Evolutionary conservation across 106 monocot genomes (phyloP).

Genomic region (Dendrobium nobile): DNA sequence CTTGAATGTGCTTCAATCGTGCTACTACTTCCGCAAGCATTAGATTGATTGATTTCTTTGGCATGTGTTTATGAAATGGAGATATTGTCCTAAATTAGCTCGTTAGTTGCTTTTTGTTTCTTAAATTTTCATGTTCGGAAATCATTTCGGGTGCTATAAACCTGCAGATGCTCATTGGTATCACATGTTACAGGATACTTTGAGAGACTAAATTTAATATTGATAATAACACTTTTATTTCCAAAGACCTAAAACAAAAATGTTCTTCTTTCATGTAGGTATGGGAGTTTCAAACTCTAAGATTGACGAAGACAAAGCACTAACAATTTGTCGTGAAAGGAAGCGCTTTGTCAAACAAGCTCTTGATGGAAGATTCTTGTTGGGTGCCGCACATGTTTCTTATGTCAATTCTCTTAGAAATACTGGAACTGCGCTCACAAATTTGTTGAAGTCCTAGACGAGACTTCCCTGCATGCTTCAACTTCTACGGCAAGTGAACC

Average conservation of each 20-base stretch:
- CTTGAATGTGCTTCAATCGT: no score
- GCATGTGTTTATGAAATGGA: not conserved
- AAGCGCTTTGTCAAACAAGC: conserved; percentile 73
- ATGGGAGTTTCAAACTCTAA: conserved; percentile 73
- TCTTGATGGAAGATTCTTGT: conserved; percentile 63
- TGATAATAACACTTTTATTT: no score
- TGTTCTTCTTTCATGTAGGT: conserved; percentile 1
- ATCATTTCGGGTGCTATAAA: not conserved
- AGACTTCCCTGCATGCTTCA: conserved; percentile 60
- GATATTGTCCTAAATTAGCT: not conserved
- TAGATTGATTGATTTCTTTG: not conserved
- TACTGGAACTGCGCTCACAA: conserved; percentile 69
- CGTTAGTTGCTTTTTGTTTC: no score
- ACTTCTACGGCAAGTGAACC: conserved; percentile 66
- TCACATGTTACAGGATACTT: not conserved
- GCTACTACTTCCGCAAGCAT: not conserved
- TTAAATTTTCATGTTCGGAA: not conserved
- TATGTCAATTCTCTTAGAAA: conserved; percentile 83
- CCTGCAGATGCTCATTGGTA: not conserved
- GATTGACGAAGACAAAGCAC: conserved; percentile 79
- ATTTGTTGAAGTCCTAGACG: conserved; percentile 41
- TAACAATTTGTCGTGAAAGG: conserved; percentile 76
- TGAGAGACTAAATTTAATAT: not conserved
- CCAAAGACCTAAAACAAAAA: not conserved
- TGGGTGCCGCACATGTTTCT: conserved; percentile 66